phyloP scores from a whole-genome alignment of 2,329 filamentous ascomycete genomes.

The Cytospora paraplurivora region DNA sequence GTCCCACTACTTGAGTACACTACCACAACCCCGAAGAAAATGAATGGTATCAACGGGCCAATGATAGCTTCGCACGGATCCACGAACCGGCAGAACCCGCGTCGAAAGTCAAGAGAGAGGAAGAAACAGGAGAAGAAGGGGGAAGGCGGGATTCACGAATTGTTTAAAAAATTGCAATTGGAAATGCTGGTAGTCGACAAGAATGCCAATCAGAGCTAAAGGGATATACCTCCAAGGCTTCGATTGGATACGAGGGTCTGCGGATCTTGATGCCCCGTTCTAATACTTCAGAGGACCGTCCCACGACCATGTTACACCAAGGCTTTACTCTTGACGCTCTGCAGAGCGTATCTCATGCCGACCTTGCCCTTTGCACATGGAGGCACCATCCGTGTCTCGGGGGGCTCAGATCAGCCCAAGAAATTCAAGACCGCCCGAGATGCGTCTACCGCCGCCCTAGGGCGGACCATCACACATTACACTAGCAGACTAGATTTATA shows the following conservation, averaged over 20 bases:
- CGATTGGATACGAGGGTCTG: background rate
- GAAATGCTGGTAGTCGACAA: background rate
- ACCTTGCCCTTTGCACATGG: background rate
- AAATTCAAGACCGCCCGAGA: background rate
- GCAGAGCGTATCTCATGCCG: background rate
- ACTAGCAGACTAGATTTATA: background rate
- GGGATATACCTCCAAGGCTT: background rate
- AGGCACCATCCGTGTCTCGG: background rate
- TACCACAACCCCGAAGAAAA: background rate
- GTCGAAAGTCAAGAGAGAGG: background rate
- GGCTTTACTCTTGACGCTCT: background rate
- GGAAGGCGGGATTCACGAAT: background rate
- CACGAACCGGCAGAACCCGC: background rate
- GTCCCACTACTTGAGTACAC: background rate
- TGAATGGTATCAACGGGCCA: background rate
- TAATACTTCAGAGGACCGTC: background rate
- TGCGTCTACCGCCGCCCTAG: slow-evolving; percentile 1
- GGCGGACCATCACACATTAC: background rate
- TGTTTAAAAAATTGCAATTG: background rate
- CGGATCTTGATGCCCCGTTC: background rate
- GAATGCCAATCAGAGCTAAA: background rate
- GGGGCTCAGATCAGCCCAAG: background rate
- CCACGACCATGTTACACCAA: background rate
- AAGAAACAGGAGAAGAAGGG: background rate
- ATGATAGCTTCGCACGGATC: background rate